Base-by-base conservation (phyloP, 805 yeast genomes). In the Saccharomyces mikatae region DNA sequence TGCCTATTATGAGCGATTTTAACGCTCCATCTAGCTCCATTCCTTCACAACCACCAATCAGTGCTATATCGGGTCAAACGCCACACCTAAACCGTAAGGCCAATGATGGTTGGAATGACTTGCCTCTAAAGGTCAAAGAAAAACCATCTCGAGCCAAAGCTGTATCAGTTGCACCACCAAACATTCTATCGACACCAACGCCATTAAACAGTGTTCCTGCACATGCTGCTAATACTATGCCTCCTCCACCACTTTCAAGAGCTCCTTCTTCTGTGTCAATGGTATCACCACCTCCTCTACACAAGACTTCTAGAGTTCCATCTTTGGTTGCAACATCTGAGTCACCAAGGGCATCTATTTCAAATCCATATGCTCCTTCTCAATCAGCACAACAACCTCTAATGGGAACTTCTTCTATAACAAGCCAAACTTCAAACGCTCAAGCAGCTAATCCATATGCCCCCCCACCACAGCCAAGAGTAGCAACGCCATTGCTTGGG, bases 391-490 rank as follows among this genome's bases (percentile, higher is more conserved):
- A 46, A 30, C 48, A 36, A 24, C 58, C 52, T 9, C 24, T 24
- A 17, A 11, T 36, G 17, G 44, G 44, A n/a, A 17, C 24, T 5
- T 10, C 24, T 9, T 36, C 44, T 17, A 10, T 17, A 36, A 17
- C 22, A 36, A 36, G 24, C 44, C 44, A 17, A 17, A 6, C 44
- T 17, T 21, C 44, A 17, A 36, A 17, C 10, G 11, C 49, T 17
- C 28, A 49, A 13, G 26, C 32, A n/a, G 50, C 56, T 31, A 71
- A 70, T 58, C 76, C 78, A 50, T 75, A 73, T 54, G 79, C 78
- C 9, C 73, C 77, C 30, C 60, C 65, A 21, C 48, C 53, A 10
- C 53, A 56, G 10, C 49, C 76, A 50, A 66, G 73, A 63, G 47
- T 58, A 27, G 30, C 48, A 6, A 56, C 58, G 27, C 52, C 46